Evolutionary conservation across 257 asterid genomes (phyloP).

Genomic region (Plantago ovata): DNA sequence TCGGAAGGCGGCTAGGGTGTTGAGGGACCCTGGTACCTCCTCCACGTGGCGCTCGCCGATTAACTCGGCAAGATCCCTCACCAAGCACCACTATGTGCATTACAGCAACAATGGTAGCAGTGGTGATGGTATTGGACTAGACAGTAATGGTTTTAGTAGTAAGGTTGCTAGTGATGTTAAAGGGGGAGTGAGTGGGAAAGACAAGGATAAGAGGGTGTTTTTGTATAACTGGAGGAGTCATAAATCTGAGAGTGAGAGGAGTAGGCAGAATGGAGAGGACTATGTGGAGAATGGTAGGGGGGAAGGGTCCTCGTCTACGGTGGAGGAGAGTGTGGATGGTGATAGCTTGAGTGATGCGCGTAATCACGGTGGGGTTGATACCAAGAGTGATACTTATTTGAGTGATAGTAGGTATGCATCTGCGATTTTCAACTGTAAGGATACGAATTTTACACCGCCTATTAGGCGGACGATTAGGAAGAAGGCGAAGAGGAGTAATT

Average conservation of each 20-base stretch:
- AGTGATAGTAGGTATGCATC: slow-evolving; percentile 54
- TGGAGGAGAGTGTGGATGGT: slow-evolving; percentile 43
- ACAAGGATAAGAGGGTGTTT: slow-evolving; percentile 56
- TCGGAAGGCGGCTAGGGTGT: slow-evolving; percentile 77
- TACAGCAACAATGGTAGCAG: slow-evolving; percentile 38
- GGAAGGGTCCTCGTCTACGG: slow-evolving; percentile 47
- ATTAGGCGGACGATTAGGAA: slow-evolving; percentile 57
- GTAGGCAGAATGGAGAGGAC: slow-evolving; percentile 48
- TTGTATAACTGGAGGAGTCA: slow-evolving; percentile 84
- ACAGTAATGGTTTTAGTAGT: neutral
- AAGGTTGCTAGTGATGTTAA: slow-evolving; percentile 25
- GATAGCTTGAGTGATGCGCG: slow-evolving; percentile 59
- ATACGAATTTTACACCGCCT: slow-evolving; percentile 50
- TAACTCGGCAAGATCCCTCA: slow-evolving; percentile 66
- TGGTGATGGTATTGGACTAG: neutral
- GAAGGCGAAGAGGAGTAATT: slow-evolving; percentile 43
- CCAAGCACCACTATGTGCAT: slow-evolving; percentile 60
- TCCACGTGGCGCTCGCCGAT: slow-evolving; percentile 84
- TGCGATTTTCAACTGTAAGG: slow-evolving; percentile 52
- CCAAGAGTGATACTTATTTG: slow-evolving; percentile 68
- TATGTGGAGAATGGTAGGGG: slow-evolving; percentile 36
- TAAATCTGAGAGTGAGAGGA: slow-evolving; percentile 68
- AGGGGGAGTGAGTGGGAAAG: slow-evolving; percentile 27
- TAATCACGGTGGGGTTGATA: slow-evolving; percentile 66
- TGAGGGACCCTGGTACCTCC: slow-evolving; percentile 92